These are phyloP conservation scores for Fomitopsis pinicola DNA, from an alignment of 1,284 basidiomycete species.

Conservation along the genomic window DNA sequence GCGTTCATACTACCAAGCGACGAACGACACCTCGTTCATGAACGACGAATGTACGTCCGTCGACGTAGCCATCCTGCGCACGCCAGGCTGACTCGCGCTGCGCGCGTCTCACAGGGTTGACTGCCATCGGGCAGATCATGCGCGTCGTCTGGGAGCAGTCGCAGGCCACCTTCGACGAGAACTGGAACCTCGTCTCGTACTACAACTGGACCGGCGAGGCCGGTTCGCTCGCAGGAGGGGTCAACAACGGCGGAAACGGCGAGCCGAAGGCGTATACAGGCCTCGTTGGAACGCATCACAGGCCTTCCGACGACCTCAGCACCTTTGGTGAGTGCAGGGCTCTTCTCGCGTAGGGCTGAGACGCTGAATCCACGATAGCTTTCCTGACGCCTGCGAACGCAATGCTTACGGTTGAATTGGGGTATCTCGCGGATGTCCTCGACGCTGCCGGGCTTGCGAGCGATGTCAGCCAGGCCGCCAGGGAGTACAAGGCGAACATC, in stretches of 20 bases:
- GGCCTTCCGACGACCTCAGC: slow-evolving; percentile 73
- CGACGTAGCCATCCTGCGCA: background rate
- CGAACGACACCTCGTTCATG: slow-evolving; percentile 67
- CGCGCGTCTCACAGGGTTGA: slow-evolving; percentile 44
- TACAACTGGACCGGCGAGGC: slow-evolving; percentile 76
- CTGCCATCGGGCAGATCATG: slow-evolving; percentile 70
- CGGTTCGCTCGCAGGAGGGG: slow-evolving; percentile 58
- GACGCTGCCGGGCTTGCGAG: slow-evolving; percentile 43
- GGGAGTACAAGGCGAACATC: slow-evolving; percentile 56
- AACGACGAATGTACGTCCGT: slow-evolving; percentile 55
- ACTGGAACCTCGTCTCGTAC: slow-evolving; percentile 70
- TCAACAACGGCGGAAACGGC: slow-evolving; percentile 62
- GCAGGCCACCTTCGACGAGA: slow-evolving; percentile 60
- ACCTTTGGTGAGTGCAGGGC: slow-evolving; percentile 46
- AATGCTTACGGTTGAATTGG: slow-evolving; percentile 72
- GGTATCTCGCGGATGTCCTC: slow-evolving; percentile 55
- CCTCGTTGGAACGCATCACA: slow-evolving; percentile 68
- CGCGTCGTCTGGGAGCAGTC: slow-evolving; percentile 74
- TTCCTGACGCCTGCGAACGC: slow-evolving; percentile 76
- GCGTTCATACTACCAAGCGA: slow-evolving; percentile 63
- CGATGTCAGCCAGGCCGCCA: slow-evolving; percentile 52
- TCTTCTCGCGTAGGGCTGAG: background rate
- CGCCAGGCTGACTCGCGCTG: background rate
- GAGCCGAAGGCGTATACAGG: slow-evolving; percentile 64
- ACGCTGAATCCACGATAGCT: slow-evolving; percentile 33